Evolutionary conservation across 2,329 filamentous ascomycete genomes (phyloP).

Genomic region (Arachnomyces sp.): DNA sequence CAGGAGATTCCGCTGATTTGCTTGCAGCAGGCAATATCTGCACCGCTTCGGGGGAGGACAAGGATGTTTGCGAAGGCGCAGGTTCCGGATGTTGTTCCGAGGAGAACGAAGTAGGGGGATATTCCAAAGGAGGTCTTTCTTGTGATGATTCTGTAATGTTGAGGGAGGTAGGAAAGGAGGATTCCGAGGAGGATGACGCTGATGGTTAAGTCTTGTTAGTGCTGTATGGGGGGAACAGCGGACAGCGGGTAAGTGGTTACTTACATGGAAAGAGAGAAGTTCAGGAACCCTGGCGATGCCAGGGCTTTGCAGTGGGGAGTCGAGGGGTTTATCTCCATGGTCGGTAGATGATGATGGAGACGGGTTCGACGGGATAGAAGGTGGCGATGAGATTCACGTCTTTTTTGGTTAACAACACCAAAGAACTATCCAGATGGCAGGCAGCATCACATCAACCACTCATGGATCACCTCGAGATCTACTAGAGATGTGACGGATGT

Average conservation of each 20-base stretch:
- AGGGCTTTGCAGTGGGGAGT: slow-evolving; percentile 43
- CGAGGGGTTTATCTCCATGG: slow-evolving; percentile 17
- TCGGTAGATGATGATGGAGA: neutral
- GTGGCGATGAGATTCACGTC: slow-evolving; percentile 14
- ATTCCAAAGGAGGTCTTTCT: slow-evolving; percentile 86
- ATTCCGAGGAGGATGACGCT: slow-evolving; percentile 78
- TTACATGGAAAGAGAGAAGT: slow-evolving; percentile 49
- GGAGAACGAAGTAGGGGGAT: slow-evolving; percentile 86
- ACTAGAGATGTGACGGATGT: no score
- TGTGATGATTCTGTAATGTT: slow-evolving; percentile 84
- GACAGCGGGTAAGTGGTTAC: slow-evolving; percentile 11
- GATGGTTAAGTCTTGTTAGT: slow-evolving; percentile 12
- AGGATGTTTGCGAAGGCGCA: slow-evolving; percentile 89
- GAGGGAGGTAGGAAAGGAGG: slow-evolving; percentile 85
- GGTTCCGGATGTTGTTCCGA: slow-evolving; percentile 86
- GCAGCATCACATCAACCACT: no score
- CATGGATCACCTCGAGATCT: no score
- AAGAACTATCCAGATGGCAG: no score
- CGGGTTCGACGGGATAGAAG: neutral
- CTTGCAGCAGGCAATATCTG: slow-evolving; percentile 79
- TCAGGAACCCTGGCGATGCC: slow-evolving; percentile 43
- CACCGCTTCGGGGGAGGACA: slow-evolving; percentile 71
- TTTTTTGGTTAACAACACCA: no score
- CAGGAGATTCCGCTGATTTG: slow-evolving; percentile 77
- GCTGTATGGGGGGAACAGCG: slow-evolving; percentile 13